phyloP scores from a whole-genome alignment of 768 basidiomycete species.

The Kwoniella sp. region DNA sequence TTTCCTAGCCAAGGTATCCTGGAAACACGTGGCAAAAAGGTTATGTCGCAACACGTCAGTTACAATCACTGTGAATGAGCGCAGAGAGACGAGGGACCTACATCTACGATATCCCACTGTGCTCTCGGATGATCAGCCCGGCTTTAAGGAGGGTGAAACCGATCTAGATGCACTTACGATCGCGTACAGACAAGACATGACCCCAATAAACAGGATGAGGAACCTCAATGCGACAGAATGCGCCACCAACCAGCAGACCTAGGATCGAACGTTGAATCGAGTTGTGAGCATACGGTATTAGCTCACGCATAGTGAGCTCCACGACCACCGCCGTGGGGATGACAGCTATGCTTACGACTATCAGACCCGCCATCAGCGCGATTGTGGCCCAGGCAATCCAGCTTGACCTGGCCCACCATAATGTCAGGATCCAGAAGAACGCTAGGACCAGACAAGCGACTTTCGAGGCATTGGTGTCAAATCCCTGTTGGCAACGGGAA shows the following conservation, averaged over 20 bases:
- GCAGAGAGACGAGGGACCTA: slow-evolving; percentile 23
- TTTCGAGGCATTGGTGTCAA: slow-evolving; percentile 56
- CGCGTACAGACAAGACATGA: slow-evolving; percentile 56
- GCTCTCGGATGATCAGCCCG: background rate
- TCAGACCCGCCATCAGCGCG: slow-evolving; percentile 44
- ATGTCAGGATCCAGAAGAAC: slow-evolving; percentile 51
- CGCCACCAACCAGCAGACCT: slow-evolving; percentile 49
- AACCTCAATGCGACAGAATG: slow-evolving; percentile 53
- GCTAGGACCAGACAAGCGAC: slow-evolving; percentile 51
- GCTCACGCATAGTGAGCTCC: slow-evolving; percentile 5
- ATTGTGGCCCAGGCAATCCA: slow-evolving; percentile 54
- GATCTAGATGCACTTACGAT: slow-evolving; percentile 34
- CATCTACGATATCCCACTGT: slow-evolving; percentile 56
- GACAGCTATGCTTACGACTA: slow-evolving; percentile 38
- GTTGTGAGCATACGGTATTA: no score
- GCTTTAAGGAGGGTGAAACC: background rate
- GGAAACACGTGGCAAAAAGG: background rate
- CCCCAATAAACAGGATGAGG: slow-evolving; percentile 55
- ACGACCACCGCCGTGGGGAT: no score
- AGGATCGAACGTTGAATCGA: background rate
- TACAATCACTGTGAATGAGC: background rate
- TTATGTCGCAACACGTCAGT: background rate
- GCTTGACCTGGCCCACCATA: slow-evolving; percentile 54
- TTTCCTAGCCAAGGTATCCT: slow-evolving; percentile 55
- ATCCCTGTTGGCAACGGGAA: no score